Conservation (phyloP, 1,139 yeast species). For the Pneumocystis murina region DNA sequence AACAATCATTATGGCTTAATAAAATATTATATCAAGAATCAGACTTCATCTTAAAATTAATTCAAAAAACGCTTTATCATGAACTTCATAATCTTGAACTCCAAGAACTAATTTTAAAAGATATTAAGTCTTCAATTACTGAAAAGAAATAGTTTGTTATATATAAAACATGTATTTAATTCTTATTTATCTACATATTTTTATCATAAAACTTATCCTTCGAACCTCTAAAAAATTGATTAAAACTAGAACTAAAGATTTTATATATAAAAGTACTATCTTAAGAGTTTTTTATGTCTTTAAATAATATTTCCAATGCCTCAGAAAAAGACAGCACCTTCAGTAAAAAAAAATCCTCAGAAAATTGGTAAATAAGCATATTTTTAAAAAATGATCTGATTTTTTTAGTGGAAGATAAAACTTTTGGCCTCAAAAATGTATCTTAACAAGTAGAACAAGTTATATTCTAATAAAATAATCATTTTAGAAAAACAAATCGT, state of each 20-base stretch:
- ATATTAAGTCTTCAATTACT: not conserved
- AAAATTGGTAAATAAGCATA: not conserved
- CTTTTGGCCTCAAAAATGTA: conserved; percentile 78
- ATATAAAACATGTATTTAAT: not conserved
- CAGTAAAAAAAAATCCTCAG: not conserved
- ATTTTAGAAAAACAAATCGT: conserved; percentile 60
- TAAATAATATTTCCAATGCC: not conserved
- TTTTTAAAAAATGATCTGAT: not conserved
- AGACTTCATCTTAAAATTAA: not conserved
- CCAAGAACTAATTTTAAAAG: not conserved
- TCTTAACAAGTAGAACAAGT: conserved; percentile 3
- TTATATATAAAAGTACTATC: not conserved
- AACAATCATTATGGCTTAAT: not conserved
- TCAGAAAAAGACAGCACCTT: not conserved
- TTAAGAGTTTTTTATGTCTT: not conserved
- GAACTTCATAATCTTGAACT: not conserved
- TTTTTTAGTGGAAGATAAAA: conserved; percentile 51
- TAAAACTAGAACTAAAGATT: not conserved
- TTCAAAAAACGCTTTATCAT: not conserved
- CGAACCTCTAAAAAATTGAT: not conserved
- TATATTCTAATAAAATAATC: not conserved
- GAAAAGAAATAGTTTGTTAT: not conserved
- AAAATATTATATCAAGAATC: not conserved
- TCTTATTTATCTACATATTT: not conserved
- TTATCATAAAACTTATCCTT: not conserved